phyloP scores from a whole-genome alignment of 2,329 filamentous ascomycete genomes.

The Macrophomina phaseolina region DNA sequence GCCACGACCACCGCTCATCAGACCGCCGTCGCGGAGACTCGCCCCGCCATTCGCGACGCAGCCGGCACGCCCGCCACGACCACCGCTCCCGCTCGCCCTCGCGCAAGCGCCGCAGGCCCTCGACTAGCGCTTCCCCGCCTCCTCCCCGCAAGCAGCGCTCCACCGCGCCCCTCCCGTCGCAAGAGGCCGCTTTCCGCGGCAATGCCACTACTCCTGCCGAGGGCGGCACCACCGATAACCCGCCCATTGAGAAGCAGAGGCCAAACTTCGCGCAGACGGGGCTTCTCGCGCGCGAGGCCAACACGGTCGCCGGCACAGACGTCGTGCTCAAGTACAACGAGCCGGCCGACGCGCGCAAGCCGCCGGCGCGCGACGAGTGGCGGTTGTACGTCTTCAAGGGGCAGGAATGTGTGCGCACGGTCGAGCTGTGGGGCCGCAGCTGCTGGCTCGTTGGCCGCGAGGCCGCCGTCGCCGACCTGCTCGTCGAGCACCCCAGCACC shows the following conservation, averaged over 20 bases:
- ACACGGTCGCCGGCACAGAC: constrained; percentile 75
- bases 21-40: not conserved
- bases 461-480: constrained; percentile 77
- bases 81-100: constrained; percentile 33
- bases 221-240: constrained; percentile 30
- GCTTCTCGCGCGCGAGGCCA: constrained; percentile 84
- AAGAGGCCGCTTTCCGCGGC: constrained; percentile 53
- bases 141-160: constrained; percentile 44
- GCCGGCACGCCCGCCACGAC: constrained; percentile 29
- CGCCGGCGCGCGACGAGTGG: constrained; percentile 79
- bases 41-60: constrained; percentile 27
- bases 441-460: constrained; percentile 94
- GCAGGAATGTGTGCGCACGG: constrained; percentile 77
- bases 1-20: constrained; percentile 5
- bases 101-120: constrained; percentile 42
- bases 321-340: constrained; percentile 96
- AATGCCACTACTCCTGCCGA: constrained; percentile 27
- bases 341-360: constrained; percentile 88
- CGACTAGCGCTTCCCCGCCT: constrained; percentile 41
- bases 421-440: constrained; percentile 75
- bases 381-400: constrained; percentile 93
- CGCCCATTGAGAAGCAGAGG: constrained; percentile 72
- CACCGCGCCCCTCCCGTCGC: constrained; percentile 52
- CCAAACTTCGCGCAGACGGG: constrained; percentile 86
- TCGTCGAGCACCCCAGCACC: constrained; percentile 86